A percentile compares a stretch with the other conserved stretches of the same genome.
Conservation (phyloP, 2,329 filamentous ascomycete genomes). For the Cladosporium sp. region DNA sequence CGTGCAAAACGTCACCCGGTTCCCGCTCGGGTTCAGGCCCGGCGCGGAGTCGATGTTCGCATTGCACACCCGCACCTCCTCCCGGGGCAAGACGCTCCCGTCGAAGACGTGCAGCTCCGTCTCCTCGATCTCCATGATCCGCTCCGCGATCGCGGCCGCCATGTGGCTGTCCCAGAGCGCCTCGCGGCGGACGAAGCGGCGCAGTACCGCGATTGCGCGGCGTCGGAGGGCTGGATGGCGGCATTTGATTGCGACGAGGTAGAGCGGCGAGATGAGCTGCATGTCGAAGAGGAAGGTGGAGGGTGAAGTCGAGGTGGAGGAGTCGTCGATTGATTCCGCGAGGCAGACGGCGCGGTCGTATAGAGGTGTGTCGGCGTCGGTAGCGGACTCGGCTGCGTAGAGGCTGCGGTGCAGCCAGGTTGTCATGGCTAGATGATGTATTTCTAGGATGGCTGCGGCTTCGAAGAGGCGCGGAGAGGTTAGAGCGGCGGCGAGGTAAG, state of each 20-base stretch:
- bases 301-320: slow-evolving; percentile 1
- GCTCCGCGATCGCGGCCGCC: slow-evolving; percentile 17
- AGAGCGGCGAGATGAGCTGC: slow-evolving; percentile 21
- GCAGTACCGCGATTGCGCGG: slow-evolving; percentile 19
- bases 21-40: slow-evolving; percentile 1
- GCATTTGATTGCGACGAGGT: slow-evolving; percentile 22
- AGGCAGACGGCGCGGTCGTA: slow-evolving; percentile 15
- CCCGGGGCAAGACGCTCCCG: slow-evolving; percentile 13
- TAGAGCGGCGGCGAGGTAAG: slow-evolving; percentile 2
- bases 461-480: slow-evolving; percentile 7
- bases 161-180: slow-evolving; percentile 17
- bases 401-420: slow-evolving; percentile 18
- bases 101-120: slow-evolving; percentile 10
- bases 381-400: slow-evolving; percentile 13
- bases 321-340: slow-evolving; percentile 11
- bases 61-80: slow-evolving; percentile 15
- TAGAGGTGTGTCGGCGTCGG: slow-evolving; percentile 14
- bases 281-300: slow-evolving; percentile 24
- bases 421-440: slow-evolving; percentile 16
- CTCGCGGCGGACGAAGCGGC: slow-evolving; percentile 15
- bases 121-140: slow-evolving; percentile 16
- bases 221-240: slow-evolving; percentile 18
- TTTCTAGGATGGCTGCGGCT: slow-evolving; percentile 13
- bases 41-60: slow-evolving; percentile 12
- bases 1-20: slow-evolving; percentile 14